Evolutionary conservation across 2,329 filamentous ascomycete genomes (phyloP).

Genomic region (Aureobasidium sp.): DNA sequence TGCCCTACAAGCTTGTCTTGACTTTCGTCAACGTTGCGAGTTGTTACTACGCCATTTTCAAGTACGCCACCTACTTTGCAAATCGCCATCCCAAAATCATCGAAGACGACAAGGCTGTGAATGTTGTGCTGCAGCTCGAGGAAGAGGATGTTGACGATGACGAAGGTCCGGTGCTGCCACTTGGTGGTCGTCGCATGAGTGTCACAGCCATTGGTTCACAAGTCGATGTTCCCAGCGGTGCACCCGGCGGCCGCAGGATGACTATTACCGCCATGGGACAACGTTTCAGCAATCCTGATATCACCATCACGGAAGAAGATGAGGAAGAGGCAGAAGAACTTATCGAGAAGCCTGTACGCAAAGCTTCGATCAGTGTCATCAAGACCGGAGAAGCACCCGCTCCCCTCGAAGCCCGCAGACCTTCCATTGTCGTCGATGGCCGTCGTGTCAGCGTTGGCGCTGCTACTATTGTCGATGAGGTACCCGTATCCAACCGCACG

Average conservation of each 20-base stretch:
- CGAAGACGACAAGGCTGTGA: conserved; percentile 36
- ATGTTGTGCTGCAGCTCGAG: conserved; percentile 15
- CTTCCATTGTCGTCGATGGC: conserved; percentile 3
- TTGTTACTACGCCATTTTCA: conserved; percentile 25
- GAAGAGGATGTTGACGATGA: conserved; percentile 8
- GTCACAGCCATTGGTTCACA: conserved; percentile 14
- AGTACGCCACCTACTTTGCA: conserved; percentile 39
- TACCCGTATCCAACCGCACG: neutral
- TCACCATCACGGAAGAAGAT: neutral
- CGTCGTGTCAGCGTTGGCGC: neutral
- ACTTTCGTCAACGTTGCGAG: conserved; percentile 35
- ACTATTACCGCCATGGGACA: conserved; percentile 14
- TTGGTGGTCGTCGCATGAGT: conserved; percentile 16
- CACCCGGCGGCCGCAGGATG: conserved; percentile 6
- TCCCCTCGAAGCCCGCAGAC: neutral
- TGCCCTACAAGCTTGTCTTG: conserved; percentile 38
- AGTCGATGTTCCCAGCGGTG: conserved; percentile 4
- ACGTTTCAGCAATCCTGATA: conserved; percentile 8
- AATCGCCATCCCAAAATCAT: conserved; percentile 40
- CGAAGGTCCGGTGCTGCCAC: neutral
- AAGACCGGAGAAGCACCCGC: neutral
- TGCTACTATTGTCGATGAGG: neutral
- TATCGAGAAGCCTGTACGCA: conserved; percentile 2
- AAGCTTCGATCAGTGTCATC: conserved; percentile 1
- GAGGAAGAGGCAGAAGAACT: conserved; percentile 2